These are phyloP conservation scores for Coprinopsis cinerea DNA, from an alignment of 768 basidiomycete species.

Conservation along the genomic window DNA sequence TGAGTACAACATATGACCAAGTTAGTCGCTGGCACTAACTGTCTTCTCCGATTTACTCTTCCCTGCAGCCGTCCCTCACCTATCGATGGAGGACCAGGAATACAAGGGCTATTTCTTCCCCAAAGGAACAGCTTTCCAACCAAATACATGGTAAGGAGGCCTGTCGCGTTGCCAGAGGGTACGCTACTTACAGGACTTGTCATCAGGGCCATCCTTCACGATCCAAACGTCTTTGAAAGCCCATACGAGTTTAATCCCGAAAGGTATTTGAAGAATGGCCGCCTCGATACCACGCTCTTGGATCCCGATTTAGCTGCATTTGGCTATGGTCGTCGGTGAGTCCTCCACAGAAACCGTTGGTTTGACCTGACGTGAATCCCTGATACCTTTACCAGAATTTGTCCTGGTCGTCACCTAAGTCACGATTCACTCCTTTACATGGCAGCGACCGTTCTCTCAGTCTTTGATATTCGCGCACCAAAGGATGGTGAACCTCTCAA, in stretches of 20 bases:
- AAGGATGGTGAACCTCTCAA: no score
- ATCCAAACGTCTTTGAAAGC: conserved; percentile 19
- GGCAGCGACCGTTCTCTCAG: not conserved
- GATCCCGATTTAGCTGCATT: conserved; percentile 21
- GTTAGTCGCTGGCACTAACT: no score
- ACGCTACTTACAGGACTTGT: not conserved
- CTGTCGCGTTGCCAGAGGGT: not conserved
- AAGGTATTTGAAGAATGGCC: conserved; percentile 22
- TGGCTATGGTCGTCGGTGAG: conserved; percentile 22
- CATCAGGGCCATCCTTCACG: conserved; percentile 20
- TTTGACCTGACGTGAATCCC: no score
- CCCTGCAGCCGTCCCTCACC: conserved; percentile 1
- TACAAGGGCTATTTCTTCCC: conserved; percentile 27
- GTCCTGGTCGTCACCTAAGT: not conserved
- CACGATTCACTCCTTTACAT: not conserved
- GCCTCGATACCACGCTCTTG: conserved; percentile 15
- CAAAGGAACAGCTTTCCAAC: conserved; percentile 26
- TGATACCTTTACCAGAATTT: not conserved
- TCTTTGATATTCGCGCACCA: not conserved
- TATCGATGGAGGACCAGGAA: conserved; percentile 7
- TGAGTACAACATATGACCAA: no score
- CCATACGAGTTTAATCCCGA: conserved; percentile 23
- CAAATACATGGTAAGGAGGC: conserved; percentile 27
- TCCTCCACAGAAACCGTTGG: no score
- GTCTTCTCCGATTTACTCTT: no score